Evolutionary conservation across 306 rosid genomes (phyloP).

Genomic region (Begonia masoniana): DNA sequence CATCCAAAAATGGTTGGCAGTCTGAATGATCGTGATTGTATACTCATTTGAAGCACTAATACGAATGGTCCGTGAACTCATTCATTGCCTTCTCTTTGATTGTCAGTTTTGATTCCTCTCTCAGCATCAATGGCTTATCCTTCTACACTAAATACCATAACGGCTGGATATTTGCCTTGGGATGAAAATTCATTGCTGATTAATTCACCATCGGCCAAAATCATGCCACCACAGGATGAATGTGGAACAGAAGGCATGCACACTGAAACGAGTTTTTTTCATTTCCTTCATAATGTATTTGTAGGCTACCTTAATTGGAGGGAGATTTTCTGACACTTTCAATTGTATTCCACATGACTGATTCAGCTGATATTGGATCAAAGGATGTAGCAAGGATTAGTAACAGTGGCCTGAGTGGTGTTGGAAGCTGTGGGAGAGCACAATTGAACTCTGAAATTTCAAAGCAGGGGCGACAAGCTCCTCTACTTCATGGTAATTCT

Average conservation of each 20-base stretch:
- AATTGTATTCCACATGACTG: constrained; percentile 29
- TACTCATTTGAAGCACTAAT: constrained; percentile 10
- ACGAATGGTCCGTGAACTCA: constrained; percentile 12
- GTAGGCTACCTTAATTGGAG: constrained; percentile 11
- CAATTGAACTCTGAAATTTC: constrained; percentile 24
- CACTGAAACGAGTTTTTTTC: constrained; percentile 6
- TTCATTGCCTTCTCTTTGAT: constrained; percentile 11
- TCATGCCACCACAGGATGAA: constrained; percentile 35
- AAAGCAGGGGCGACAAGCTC: constrained; percentile 43
- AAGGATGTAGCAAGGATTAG: constrained; percentile 39
- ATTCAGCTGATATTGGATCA: constrained; percentile 80
- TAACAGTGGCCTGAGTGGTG: constrained; percentile 29
- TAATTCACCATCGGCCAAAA: constrained; percentile 27
- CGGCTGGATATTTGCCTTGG: constrained; percentile 52
- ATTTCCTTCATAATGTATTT: constrained; percentile 3
- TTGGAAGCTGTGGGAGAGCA: constrained; percentile 32
- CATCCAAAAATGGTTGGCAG: constrained; percentile 62
- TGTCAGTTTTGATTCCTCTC: constrained; percentile 58
- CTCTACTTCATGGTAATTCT: constrained; percentile 44
- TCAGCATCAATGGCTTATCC: constrained; percentile 62
- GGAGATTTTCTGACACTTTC: constrained; percentile 39
- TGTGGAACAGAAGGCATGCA: constrained; percentile 48
- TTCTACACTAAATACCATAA: constrained; percentile 38
- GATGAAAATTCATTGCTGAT: constrained; percentile 50
- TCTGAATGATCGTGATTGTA: constrained; percentile 12